Evolutionary conservation across 345 rosid species (phyloP).

Genomic region (Pugionium cornutum): DNA sequence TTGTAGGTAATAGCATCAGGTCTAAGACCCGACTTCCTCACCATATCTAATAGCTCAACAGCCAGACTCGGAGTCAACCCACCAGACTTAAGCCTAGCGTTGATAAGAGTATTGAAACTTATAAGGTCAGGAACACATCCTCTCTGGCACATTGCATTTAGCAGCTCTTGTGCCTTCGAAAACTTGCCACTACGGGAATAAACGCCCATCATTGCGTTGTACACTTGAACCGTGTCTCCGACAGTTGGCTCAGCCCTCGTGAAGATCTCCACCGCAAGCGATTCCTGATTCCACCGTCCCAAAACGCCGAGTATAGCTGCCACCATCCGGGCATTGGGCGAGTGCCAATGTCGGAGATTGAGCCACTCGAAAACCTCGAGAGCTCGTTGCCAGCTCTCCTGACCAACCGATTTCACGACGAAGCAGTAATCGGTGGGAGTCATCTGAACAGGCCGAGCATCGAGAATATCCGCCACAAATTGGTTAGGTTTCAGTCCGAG

Average conservation of each 20-base stretch:
- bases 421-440: constrained; percentile 87
- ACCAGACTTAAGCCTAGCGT: constrained; percentile 73
- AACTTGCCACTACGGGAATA: constrained; percentile 76
- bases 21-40: constrained; percentile 71
- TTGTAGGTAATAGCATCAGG: constrained; percentile 93
- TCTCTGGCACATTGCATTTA: constrained; percentile 71
- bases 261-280: constrained; percentile 77
- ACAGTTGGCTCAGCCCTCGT: constrained; percentile 56
- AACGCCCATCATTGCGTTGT: constrained; percentile 95
- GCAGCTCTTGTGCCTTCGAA: constrained; percentile 62
- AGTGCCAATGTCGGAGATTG: constrained; percentile 76
- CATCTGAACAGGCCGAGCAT: constrained; percentile 73
- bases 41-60: constrained; percentile 64
- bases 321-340: constrained; percentile 83
- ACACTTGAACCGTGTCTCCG: constrained; percentile 80
- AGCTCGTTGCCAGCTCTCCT: constrained; percentile 85
- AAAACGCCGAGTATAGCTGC: constrained; percentile 79
- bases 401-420: constrained; percentile 85
- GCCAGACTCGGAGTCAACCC: constrained; percentile 62
- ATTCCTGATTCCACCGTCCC: constrained; percentile 82
- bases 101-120: constrained; percentile 90
- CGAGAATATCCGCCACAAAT: constrained; percentile 83
- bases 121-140: constrained; percentile 90
- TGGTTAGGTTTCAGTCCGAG: constrained; percentile 54
- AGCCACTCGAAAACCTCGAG: constrained; percentile 95